Conservation (phyloP, 163 green algal species). For the Volvox carteri region DNA sequence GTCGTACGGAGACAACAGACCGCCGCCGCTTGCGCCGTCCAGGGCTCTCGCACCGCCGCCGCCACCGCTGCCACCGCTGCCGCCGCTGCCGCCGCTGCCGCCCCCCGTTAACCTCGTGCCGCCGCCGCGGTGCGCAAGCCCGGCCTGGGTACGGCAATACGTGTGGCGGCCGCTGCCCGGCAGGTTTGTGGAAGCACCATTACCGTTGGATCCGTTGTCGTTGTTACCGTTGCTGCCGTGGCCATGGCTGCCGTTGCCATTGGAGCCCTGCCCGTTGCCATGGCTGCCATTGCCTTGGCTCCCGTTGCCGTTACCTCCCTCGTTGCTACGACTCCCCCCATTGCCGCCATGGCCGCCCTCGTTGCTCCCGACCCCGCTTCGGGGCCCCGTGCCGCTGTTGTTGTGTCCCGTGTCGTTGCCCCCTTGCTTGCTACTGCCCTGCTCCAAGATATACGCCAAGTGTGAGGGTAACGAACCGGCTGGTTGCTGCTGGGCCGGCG, state of each 20-base stretch:
- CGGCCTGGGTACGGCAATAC: slow-evolving; percentile 8
- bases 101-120: too few relatives aligned
- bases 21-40: slow-evolving; percentile 30
- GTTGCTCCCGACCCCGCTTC: slow-evolving; percentile 47
- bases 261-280: slow-evolving; percentile 32
- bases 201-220: slow-evolving; percentile 51
- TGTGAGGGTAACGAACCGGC: slow-evolving; percentile 25
- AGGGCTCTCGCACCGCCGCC: neutral
- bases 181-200: slow-evolving; percentile 49
- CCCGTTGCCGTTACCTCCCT: slow-evolving; percentile 31
- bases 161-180: slow-evolving; percentile 1
- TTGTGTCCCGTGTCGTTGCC: slow-evolving; percentile 3
- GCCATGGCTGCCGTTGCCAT: slow-evolving; percentile 43
- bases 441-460: slow-evolving; percentile 33
- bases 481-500: neutral
- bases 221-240: slow-evolving; percentile 50
- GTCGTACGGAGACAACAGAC: neutral
- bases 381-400: slow-evolving; percentile 34
- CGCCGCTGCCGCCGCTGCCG: neutral
- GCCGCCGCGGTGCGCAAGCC: neutral
- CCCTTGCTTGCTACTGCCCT: slow-evolving; percentile 50
- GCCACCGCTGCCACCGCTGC: neutral
- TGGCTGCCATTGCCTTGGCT: slow-evolving; percentile 46
- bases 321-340: slow-evolving; percentile 28
- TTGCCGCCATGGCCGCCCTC: neutral